phyloP scores from a whole-genome alignment of 2,329 filamentous ascomycete genomes.

The Clonostachys solani region DNA sequence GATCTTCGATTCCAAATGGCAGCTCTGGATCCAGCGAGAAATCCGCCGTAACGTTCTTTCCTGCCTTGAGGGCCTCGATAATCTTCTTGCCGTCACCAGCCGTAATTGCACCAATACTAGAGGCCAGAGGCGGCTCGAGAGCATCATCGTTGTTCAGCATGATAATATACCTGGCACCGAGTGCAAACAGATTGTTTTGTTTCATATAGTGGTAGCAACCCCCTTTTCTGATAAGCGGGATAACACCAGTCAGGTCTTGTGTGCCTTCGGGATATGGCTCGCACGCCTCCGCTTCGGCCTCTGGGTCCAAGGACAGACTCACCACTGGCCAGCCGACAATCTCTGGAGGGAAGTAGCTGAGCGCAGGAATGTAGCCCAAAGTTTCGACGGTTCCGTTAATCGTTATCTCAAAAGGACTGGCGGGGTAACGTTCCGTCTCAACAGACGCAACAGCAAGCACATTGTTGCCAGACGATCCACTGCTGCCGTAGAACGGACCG shows the following conservation, averaged over 20 bases:
- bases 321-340: constrained; percentile 26
- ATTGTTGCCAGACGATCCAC: constrained; percentile 31
- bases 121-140: not conserved
- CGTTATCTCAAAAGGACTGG: constrained; percentile 16
- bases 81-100: constrained; percentile 15
- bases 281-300: constrained; percentile 16
- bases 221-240: constrained; percentile 18
- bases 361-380: constrained; percentile 24
- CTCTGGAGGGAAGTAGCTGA: constrained; percentile 21
- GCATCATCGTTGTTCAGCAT: constrained; percentile 3
- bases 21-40: constrained; percentile 16
- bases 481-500: constrained; percentile 31
- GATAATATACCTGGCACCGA: constrained; percentile 14
- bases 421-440: constrained; percentile 18
- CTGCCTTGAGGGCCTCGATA: constrained; percentile 14
- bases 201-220: constrained; percentile 20
- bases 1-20: constrained; percentile 11
- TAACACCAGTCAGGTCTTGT: constrained; percentile 10
- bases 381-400: constrained; percentile 15
- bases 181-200: constrained; percentile 13
- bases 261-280: constrained; percentile 12
- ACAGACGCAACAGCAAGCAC: constrained; percentile 39
- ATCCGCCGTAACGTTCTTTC: constrained; percentile 18
- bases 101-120: constrained; percentile 1
- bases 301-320: constrained; percentile 16